Percentiles rank a stretch among this genome's conserved stretches.
These are phyloP conservation scores for Pythium oligandrum DNA, from an alignment of 352 stramenopile genomes.

Conservation along the genomic window DNA sequence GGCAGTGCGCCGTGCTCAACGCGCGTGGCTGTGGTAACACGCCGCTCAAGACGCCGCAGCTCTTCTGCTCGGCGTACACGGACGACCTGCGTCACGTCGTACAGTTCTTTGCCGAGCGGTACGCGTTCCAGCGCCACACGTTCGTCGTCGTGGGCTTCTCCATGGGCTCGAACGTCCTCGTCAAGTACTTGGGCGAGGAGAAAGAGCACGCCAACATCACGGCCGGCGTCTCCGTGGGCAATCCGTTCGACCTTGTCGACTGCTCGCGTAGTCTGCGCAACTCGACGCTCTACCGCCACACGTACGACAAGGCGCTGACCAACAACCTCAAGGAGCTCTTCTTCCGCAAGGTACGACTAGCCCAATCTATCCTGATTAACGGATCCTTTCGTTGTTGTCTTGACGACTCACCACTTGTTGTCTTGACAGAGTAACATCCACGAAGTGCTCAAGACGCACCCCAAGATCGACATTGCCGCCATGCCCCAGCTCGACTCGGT, in stretches of 20 bases:
- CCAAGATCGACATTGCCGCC: slow-evolving; percentile 35
- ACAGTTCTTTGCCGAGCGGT: slow-evolving; percentile 25
- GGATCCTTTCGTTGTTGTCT: background rate
- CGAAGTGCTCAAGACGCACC: slow-evolving; percentile 37
- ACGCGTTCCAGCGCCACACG: slow-evolving; percentile 26
- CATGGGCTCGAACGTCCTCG: slow-evolving; percentile 53
- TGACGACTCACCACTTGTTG: too few species aligned
- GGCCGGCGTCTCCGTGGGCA: slow-evolving; percentile 45
- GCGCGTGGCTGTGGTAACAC: slow-evolving; percentile 51
- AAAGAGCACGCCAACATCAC: slow-evolving; percentile 27
- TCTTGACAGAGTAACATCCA: slow-evolving; percentile 36
- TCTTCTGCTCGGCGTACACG: slow-evolving; percentile 62
- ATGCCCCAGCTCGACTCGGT: slow-evolving; percentile 33
- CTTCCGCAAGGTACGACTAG: slow-evolving; percentile 20
- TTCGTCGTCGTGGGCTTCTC: slow-evolving; percentile 48
- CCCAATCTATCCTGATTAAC: background rate
- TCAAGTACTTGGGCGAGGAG: slow-evolving; percentile 63
- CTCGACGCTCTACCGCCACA: slow-evolving; percentile 38
- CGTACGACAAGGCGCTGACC: slow-evolving; percentile 38
- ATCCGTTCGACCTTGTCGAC: slow-evolving; percentile 45
- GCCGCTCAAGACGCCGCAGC: slow-evolving; percentile 29
- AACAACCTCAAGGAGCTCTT: slow-evolving; percentile 38
- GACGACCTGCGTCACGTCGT: slow-evolving; percentile 41
- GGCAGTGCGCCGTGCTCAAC: slow-evolving; percentile 63
- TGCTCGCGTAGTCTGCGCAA: slow-evolving; percentile 32